Base-by-base conservation (phyloP, 2,329 filamentous ascomycete species). In the Ophiostoma perfectum region DNA sequence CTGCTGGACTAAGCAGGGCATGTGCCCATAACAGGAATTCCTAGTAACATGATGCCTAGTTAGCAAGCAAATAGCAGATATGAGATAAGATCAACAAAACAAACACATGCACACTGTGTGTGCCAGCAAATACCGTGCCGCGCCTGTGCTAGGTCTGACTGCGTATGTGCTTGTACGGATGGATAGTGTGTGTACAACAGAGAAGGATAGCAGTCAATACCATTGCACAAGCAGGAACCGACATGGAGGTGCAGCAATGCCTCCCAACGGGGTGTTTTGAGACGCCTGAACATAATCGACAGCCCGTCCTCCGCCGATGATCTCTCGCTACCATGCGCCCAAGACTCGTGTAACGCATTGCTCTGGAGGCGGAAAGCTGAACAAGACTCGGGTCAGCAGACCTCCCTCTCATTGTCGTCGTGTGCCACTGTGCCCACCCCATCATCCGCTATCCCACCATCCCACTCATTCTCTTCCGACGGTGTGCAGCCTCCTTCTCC, bases 1-100 rank as follows among this genome's bases (percentile, higher is more conserved):
- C 67, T 76, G 45, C 68, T 73, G 60, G 73, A 76, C 67, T 75
- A 64, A 67, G 27, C 27, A 38, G 11, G 36, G 38, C 11, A 11
- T 27, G 45, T 12, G 27, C 27, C 27, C 27, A 27, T 2, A 27
- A 27, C 27, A 27, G 27, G 27, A 27, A 27, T 27, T 27, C 27
- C 27, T 27, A 27, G 27, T 27, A 27, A 55, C 47, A 9, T n/a
- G 27, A 18, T 55, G 8, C 18, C 12, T 55, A 55, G 5, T 38
- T 9, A 39, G 18, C 52, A 36, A 27, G 55, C 5, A 11, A 60
- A 38, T 11, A 16, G 11, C 12, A 60, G 4, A 38, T 60, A 60
- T 6, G 27, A 60, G 55, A 7, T 38, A 36, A 36, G 18, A 60
- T 14, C 55, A 60, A 14, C 27, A 18, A 60, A 55, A 55, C 7